A percentile compares a stretch with the other conserved stretches of the same genome.
Conservation (phyloP, 1,139 yeast species). For the Pichia sp. region DNA sequence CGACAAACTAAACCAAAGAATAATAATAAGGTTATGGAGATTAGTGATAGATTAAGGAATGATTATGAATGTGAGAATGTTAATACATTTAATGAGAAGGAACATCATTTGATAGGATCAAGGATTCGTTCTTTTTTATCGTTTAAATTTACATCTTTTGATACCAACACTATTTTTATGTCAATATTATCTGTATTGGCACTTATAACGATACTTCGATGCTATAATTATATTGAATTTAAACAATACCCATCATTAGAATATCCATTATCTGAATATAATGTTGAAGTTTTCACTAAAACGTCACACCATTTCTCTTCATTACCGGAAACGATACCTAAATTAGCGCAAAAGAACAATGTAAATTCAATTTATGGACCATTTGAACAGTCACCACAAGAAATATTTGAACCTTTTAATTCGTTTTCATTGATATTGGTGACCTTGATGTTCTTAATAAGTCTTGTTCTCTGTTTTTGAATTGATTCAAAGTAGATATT, state of each 20-base stretch:
- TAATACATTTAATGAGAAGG: too few species aligned
- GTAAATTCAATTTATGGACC: slow-evolving; percentile 8
- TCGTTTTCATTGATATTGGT: slow-evolving; percentile 6
- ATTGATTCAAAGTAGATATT: too few species aligned
- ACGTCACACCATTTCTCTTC: not conserved
- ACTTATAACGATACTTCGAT: not conserved
- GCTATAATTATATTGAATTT: not conserved
- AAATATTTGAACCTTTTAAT: slow-evolving; percentile 10
- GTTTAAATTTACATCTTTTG: too few species aligned
- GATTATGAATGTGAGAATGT: too few species aligned
- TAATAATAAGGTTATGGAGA: too few species aligned
- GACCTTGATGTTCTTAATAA: slow-evolving; percentile 1
- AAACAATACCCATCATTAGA: slow-evolving; percentile 1
- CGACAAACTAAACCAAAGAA: too few species aligned
- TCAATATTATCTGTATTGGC: too few species aligned
- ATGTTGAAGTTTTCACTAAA: slow-evolving; percentile 5
- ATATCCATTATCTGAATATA: slow-evolving; percentile 10
- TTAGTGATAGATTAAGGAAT: too few species aligned
- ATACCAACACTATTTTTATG: too few species aligned
- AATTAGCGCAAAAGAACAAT: not conserved
- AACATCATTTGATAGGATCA: too few species aligned
- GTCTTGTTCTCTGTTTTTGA: not conserved
- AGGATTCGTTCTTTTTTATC: too few species aligned
- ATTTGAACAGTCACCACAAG: slow-evolving; percentile 8
- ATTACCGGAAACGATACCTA: not conserved